Evolutionary conservation across 306 rosid species (phyloP), one percentile per base, ranked within the genome.

Genomic region (Carpinus viminea): DNA sequence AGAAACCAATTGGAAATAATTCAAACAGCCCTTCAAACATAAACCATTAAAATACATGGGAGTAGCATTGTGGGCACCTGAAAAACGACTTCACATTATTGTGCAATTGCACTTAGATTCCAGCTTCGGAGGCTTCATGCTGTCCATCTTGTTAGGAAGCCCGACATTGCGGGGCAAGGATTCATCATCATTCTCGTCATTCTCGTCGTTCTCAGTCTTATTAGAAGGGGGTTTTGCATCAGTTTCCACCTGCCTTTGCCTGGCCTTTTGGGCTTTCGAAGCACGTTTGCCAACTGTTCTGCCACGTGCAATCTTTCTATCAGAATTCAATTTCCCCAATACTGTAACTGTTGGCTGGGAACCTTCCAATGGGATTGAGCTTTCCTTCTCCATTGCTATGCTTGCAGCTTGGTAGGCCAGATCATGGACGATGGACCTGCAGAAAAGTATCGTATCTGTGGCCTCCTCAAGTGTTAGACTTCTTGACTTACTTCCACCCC

Each of bases 41-140:
- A 61, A 77, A 57, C 76, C 82, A 77, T 55, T 72, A 79, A 68
- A 77, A 55, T 54, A 73, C 75, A 85, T 70, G 68, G 74, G 85
- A 78, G 34, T 21, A 17, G 89, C 64, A n/a, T 28, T 54, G 72
- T 36, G 51, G 70, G 76, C 79, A 47, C 60, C 68, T 66, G 83
- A 81, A 83, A 66, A 75, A 48, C 3, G 16, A 72, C 69, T 81
- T 95, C 92, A 95, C 98, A 95, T 95, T 87, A 95, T 90, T 54
- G 87, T 85, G 96, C 99, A 95, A 77, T 95, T 95, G 87, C 99
- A 95, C 86, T 95, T 95, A 16, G 91, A 92, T 87, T 95, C 98
- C 80, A 93, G 93, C 88, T 90, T 89, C 5, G 88, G 91, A 75
- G 98, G 97, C 88, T 90, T 93, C 90, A 83, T 78, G 73, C 84